Conservation (phyloP, 2,329 filamentous ascomycete genomes). For the Diaporthe eres region DNA sequence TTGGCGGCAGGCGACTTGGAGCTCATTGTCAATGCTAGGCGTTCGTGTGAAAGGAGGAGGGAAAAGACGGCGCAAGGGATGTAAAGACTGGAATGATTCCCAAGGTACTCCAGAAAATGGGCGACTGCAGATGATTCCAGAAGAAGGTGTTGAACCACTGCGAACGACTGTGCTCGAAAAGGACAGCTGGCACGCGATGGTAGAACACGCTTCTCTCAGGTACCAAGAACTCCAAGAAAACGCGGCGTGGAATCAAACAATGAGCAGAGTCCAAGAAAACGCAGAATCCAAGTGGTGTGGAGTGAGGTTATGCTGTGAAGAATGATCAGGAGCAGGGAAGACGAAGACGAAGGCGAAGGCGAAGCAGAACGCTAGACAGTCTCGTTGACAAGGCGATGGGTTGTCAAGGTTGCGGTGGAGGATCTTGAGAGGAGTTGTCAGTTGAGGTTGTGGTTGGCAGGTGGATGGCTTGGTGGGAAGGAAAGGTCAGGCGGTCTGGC, state of each 20-base stretch:
- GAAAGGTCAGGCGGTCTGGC: background rate
- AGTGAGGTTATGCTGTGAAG: slow-evolving; percentile 4
- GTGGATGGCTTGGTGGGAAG: background rate
- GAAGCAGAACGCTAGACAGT: background rate
- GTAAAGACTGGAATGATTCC: slow-evolving; percentile 6
- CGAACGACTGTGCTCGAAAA: slow-evolving; percentile 28
- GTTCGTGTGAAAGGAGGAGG: background rate
- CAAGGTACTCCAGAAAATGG: slow-evolving; percentile 1
- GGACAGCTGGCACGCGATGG: slow-evolving; percentile 3
- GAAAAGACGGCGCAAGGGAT: background rate
- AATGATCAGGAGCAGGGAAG: background rate
- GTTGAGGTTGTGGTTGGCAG: background rate
- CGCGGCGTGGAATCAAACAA: background rate
- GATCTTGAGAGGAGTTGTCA: background rate
- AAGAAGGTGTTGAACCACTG: background rate
- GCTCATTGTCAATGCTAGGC: slow-evolving; percentile 29
- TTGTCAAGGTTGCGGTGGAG: background rate
- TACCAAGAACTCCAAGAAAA: slow-evolving; percentile 6
- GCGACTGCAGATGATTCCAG: background rate
- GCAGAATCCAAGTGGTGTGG: background rate
- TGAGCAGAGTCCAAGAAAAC: background rate
- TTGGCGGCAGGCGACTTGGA: slow-evolving; percentile 13
- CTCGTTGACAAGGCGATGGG: background rate
- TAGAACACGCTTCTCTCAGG: background rate
- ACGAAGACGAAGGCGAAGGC: background rate